These are phyloP conservation scores for Pythium chondricola DNA, from an alignment of 352 stramenopile species.

Conservation along the genomic window DNA sequence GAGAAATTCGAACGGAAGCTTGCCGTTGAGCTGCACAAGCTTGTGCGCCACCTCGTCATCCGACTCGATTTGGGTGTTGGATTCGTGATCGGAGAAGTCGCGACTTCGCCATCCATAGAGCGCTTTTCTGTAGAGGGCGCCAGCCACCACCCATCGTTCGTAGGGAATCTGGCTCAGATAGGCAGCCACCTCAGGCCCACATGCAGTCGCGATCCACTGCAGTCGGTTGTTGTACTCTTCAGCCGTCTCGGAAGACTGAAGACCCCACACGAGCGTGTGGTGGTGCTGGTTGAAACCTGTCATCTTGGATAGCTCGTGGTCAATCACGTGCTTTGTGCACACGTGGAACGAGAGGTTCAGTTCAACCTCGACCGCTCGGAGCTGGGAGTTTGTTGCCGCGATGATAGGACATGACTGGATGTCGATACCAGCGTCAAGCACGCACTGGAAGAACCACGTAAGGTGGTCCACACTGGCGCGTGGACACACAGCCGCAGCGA, in stretches of 20 bases:
- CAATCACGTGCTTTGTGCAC: slow-evolving; percentile 51
- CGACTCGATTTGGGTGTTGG: slow-evolving; percentile 19
- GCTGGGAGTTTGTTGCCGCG: slow-evolving; percentile 26
- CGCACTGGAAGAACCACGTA: slow-evolving; percentile 43
- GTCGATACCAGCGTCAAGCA: slow-evolving; percentile 28
- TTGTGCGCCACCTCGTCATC: slow-evolving; percentile 12
- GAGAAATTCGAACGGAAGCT: slow-evolving; percentile 42
- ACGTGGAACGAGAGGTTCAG: slow-evolving; percentile 40
- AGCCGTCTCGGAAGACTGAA: slow-evolving; percentile 36
- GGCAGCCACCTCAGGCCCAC: slow-evolving; percentile 29
- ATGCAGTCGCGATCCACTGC: slow-evolving; percentile 45
- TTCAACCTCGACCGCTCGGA: slow-evolving; percentile 30
- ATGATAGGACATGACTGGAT: slow-evolving; percentile 38
- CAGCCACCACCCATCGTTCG: slow-evolving; percentile 42
- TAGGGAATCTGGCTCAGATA: slow-evolving; percentile 36
- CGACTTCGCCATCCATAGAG: slow-evolving; percentile 47
- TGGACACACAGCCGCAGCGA: slow-evolving; percentile 35
- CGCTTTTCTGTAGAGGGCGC: slow-evolving; percentile 31
- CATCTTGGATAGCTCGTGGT: slow-evolving; percentile 34
- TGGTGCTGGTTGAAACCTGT: slow-evolving; percentile 38
- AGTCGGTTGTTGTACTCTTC: slow-evolving; percentile 48
- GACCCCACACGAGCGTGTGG: slow-evolving; percentile 40
- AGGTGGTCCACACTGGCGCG: slow-evolving; percentile 34
- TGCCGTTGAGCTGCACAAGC: slow-evolving; percentile 23
- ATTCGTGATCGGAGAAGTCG: slow-evolving; percentile 32